phyloP scores from a whole-genome alignment of 495 filamentous ascomycete species.

The Trichoderma virens region DNA sequence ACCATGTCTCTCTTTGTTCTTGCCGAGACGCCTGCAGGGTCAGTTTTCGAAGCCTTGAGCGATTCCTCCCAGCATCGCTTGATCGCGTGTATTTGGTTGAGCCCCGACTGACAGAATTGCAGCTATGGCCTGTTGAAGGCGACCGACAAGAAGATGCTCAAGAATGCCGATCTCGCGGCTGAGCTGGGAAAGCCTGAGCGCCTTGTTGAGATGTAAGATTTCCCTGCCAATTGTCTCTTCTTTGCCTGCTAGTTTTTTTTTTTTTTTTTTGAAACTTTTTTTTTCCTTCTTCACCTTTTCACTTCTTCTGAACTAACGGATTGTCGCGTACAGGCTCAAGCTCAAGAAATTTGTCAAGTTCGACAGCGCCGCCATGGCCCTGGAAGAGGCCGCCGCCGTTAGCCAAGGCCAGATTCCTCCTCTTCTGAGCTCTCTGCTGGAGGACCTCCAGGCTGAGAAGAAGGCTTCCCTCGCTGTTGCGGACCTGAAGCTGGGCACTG shows the following conservation, averaged over 20 bases:
- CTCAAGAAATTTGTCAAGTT: constrained; percentile 96
- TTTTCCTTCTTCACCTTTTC: too few species aligned
- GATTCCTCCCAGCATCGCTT: background rate
- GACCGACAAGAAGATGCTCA: constrained; percentile 93
- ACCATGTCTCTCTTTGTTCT: constrained; percentile 74
- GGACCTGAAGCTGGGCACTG: constrained; percentile 85
- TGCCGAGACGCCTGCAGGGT: constrained; percentile 87
- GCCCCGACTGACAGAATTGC: constrained; percentile 18
- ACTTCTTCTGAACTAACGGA: background rate
- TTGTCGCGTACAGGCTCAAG: constrained; percentile 57
- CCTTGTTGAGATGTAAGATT: constrained; percentile 72
- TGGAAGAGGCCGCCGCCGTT: constrained; percentile 81
- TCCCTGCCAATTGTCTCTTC: background rate
- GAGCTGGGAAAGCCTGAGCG: constrained; percentile 76
- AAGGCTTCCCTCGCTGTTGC: constrained; percentile 92
- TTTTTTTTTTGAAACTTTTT: too few species aligned
- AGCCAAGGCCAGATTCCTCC: constrained; percentile 96
- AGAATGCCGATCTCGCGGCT: constrained; percentile 65
- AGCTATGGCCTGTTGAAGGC: constrained; percentile 94
- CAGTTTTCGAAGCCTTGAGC: constrained; percentile 19
- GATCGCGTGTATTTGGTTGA: background rate
- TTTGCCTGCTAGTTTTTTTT: background rate
- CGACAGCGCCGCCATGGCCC: constrained; percentile 75
- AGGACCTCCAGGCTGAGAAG: constrained; percentile 93
- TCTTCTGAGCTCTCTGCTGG: constrained; percentile 69